Evolutionary conservation across 805 yeast species (phyloP).

Genomic region (Metschnikowia dekortorum): DNA sequence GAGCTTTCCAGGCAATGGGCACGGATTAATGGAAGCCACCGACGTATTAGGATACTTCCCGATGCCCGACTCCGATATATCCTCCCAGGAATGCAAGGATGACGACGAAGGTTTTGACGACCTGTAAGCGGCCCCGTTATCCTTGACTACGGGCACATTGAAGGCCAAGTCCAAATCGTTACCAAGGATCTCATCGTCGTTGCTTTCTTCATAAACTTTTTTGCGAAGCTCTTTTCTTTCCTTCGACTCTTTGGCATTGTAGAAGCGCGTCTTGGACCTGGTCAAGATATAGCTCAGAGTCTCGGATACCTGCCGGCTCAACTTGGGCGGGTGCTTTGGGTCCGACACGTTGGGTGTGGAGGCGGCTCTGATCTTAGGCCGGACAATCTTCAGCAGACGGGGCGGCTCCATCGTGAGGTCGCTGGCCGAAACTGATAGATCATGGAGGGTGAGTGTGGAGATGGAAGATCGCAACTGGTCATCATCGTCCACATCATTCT

Average conservation of each 20-base stretch:
- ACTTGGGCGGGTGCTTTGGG: conserved; percentile 1
- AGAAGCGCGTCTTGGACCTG: conserved; percentile 32
- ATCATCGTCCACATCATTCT: conserved; percentile 1
- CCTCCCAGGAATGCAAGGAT: conserved; percentile 22
- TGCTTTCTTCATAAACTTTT: conserved; percentile 38
- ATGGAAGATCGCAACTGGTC: conserved; percentile 16
- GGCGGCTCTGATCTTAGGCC: conserved; percentile 13
- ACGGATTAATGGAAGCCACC: conserved; percentile 13
- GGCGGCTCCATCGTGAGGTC: conserved; percentile 2
- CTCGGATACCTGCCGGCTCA: conserved; percentile 10
- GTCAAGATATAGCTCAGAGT: conserved; percentile 21
- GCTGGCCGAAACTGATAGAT: background rate
- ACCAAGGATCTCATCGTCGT: conserved; percentile 34
- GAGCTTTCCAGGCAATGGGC: conserved; percentile 19
- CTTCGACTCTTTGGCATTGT: conserved; percentile 34
- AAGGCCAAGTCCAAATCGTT: conserved; percentile 39
- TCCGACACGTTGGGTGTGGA: conserved; percentile 14
- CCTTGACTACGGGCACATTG: conserved; percentile 40
- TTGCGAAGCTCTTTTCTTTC: conserved; percentile 34
- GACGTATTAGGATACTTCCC: conserved; percentile 21
- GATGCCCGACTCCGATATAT: conserved; percentile 22
- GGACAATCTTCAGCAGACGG: conserved; percentile 1
- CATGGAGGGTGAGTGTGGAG: conserved; percentile 18
- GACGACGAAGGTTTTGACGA: conserved; percentile 15
- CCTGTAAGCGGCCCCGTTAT: conserved; percentile 30